A percentile compares a stretch with the other conserved stretches of the same genome.
Conservation (phyloP, 768 basidiomycete genomes). For the Termitomyces sp. region DNA sequence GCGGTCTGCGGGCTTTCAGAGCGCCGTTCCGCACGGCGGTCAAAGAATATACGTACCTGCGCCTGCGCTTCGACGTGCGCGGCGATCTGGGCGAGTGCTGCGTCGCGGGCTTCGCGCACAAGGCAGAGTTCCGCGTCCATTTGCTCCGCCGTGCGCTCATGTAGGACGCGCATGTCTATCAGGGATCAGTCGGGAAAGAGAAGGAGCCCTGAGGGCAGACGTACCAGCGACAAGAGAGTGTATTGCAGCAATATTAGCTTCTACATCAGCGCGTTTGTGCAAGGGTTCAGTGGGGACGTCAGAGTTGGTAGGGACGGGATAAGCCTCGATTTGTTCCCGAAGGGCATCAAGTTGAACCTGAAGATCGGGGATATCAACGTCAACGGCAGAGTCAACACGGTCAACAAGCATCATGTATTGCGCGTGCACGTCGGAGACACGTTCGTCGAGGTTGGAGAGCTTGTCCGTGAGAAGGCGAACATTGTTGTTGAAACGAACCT, state of each 20-base stretch:
- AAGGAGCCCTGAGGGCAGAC: conserved; percentile 9
- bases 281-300: conserved; percentile 6
- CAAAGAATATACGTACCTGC: conserved; percentile 26
- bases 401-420: conserved; percentile 32
- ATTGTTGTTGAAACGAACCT: conserved; percentile 37
- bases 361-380: conserved; percentile 30
- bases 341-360: conserved; percentile 36
- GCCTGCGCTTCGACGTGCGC: conserved; percentile 24
- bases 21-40: conserved; percentile 1
- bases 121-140: conserved; percentile 43
- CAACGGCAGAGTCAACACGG: conserved; percentile 27
- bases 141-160: conserved; percentile 39
- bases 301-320: background rate
- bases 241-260: conserved; percentile 32
- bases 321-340: conserved; percentile 23
- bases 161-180: conserved; percentile 44
- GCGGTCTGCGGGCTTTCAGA: conserved; percentile 22
- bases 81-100: conserved; percentile 31
- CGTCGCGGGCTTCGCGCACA: conserved; percentile 36
- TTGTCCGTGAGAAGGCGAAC: conserved; percentile 36
- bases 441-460: conserved; percentile 36
- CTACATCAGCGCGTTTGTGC: conserved; percentile 23
- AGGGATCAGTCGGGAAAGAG: conserved; percentile 5
- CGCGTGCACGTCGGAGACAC: conserved; percentile 33
- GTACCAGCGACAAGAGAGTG: conserved; percentile 40